Base-by-base conservation (phyloP, 2,329 filamentous ascomycete species). In the Trichoderma sp. region DNA sequence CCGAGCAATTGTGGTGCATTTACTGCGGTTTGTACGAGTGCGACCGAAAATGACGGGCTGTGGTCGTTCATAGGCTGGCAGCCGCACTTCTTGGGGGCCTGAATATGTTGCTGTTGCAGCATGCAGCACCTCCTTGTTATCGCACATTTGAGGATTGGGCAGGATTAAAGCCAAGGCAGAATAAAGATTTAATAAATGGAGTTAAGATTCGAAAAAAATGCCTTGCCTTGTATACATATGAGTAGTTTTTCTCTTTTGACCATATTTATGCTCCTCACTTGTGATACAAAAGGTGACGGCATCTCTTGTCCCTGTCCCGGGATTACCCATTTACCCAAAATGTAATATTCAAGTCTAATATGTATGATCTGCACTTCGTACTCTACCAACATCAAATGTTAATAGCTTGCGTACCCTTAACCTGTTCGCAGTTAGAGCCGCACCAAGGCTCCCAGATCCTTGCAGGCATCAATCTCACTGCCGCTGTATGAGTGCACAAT, bases 101-200 rank as follows among this genome's bases (percentile, higher is more conserved):
- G 47, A 53, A 53, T 47, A 47, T 47, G 43, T 51, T 24, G n/a
- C 47, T 53, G 9, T 24, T 53, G 47, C 47, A 53, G 47, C 47
- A 24, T 53, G 47, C 47, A 53, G 47, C 47, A 14, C 21, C 21
- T 53, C 43, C 15, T n/a, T 53, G 47, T 14, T 53, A 53, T 53
- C 21, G 9, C 11, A 24, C 21, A 12, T 12, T 51, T 6, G 47
- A 53, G 43, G 4, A 3, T 51, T 51, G 43, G 43, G 43, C 43
- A 51, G 18, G 9, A 47, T n/a, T n/a, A 11, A 12, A 51, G 43
- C 65, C 65, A 69, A 69, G 65, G 65, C 65, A 69, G 65, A 63
- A 32, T 60, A 18, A 12, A 11, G 56, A 18, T 26, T n/a, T 2
- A 32, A 24, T 14, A 24, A 3, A 24, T 53, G 56, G 56, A 30